Conservation (phyloP, 2,329 filamentous ascomycete genomes). For the Penicillium fuscoglaucum region DNA sequence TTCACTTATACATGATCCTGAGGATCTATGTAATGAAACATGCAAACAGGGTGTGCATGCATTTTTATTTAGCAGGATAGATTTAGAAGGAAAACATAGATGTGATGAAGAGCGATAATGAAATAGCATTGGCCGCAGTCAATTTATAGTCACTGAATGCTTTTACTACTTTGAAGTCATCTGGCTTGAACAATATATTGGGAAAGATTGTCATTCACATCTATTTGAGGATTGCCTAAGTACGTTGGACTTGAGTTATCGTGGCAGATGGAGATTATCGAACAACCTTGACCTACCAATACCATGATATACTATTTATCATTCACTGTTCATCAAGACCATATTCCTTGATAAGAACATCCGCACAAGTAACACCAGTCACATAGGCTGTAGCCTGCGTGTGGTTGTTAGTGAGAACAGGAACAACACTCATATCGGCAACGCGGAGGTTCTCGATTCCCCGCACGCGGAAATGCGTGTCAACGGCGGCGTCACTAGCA, state of each 20-base stretch:
- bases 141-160: neutral
- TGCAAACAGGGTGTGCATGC: neutral
- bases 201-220: neutral
- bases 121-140: neutral
- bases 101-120: neutral
- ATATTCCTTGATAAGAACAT: slow-evolving; percentile 52
- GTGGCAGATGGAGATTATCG: neutral
- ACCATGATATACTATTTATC: neutral
- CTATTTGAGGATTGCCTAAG: neutral
- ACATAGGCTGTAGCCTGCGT: slow-evolving; percentile 57
- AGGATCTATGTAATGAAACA: too few species aligned
- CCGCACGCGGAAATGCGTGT: slow-evolving; percentile 43
- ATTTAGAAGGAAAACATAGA: neutral
- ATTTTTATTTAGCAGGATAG: neutral
- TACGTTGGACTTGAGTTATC: neutral
- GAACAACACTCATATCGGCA: slow-evolving; percentile 47
- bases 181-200: neutral
- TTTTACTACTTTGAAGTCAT: neutral
- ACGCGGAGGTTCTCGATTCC: slow-evolving; percentile 44
- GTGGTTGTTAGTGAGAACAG: slow-evolving; percentile 50
- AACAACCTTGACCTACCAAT: neutral
- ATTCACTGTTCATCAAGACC: slow-evolving; percentile 25
- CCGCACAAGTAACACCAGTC: slow-evolving; percentile 53
- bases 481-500: slow-evolving; percentile 50
- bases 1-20: too few species aligned